Evolutionary conservation across 768 basidiomycete genomes (phyloP).

Genomic region (Termitomyces titanicus): DNA sequence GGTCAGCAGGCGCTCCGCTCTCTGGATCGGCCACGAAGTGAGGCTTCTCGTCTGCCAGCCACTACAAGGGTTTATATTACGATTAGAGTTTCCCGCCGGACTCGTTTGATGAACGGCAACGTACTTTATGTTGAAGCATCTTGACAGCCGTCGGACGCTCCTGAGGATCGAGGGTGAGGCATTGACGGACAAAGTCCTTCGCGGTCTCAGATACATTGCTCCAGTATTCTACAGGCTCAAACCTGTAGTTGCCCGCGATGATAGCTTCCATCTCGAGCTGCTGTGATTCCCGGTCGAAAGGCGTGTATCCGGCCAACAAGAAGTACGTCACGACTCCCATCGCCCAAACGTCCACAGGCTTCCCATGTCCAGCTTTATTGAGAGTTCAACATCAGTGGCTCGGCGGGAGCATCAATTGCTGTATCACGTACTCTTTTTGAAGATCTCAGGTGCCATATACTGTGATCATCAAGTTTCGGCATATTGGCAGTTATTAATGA

Average conservation of each 20-base stretch:
- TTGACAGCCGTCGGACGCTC: constrained; percentile 77
- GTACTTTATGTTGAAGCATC: constrained; percentile 64
- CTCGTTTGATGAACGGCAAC: not conserved
- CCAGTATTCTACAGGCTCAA: constrained; percentile 81
- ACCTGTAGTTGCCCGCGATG: constrained; percentile 88
- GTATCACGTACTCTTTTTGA: constrained; percentile 68
- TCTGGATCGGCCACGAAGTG: constrained; percentile 69
- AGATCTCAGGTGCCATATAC: constrained; percentile 98
- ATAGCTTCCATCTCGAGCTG: constrained; percentile 95
- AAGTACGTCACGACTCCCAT: constrained; percentile 99
- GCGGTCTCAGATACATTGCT: constrained; percentile 78
- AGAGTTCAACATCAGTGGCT: constrained; percentile 1
- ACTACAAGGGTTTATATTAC: constrained; percentile 27
- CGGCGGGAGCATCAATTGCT: not conserved
- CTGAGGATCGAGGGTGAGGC: constrained; percentile 81
- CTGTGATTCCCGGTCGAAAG: constrained; percentile 90
- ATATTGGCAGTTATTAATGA: not conserved
- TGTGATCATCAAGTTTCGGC: constrained; percentile 19
- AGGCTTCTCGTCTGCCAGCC: constrained; percentile 69
- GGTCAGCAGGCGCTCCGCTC: constrained; percentile 60
- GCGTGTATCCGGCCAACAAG: constrained; percentile 89
- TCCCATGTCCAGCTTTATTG: constrained; percentile 77
- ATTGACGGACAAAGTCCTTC: constrained; percentile 74
- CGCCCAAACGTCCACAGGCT: constrained; percentile 95
- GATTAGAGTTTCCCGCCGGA: not conserved